Evolutionary conservation across 768 basidiomycete genomes (phyloP).

Genomic region (Phaeolepiota aurea): DNA sequence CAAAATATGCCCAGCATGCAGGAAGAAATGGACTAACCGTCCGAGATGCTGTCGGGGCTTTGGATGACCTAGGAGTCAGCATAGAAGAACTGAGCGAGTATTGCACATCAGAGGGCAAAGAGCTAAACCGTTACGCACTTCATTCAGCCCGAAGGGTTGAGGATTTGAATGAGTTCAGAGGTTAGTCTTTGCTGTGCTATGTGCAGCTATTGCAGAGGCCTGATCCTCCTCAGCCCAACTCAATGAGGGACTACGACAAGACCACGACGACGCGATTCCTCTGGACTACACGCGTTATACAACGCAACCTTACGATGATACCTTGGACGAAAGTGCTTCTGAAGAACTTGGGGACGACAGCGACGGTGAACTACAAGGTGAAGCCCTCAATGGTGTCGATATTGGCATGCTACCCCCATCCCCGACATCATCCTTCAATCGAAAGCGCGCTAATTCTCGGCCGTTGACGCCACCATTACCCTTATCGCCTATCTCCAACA

Average conservation of each 20-base stretch:
- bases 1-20: slow-evolving; percentile 67
- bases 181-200: slow-evolving; percentile 32
- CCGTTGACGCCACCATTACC: slow-evolving; percentile 34
- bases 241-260: slow-evolving; percentile 44
- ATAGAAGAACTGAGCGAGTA: slow-evolving; percentile 67
- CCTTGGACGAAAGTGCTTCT: slow-evolving; percentile 20
- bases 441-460: slow-evolving; percentile 20
- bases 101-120: slow-evolving; percentile 54
- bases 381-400: slow-evolving; percentile 17
- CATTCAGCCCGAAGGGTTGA: slow-evolving; percentile 59
- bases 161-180: slow-evolving; percentile 66
- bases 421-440: slow-evolving; percentile 9
- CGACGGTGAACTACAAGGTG: slow-evolving; percentile 13
- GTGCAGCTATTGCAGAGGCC: slow-evolving; percentile 12
- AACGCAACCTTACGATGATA: slow-evolving; percentile 22
- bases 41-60: slow-evolving; percentile 53
- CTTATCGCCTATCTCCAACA: slow-evolving; percentile 50
- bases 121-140: slow-evolving; percentile 59
- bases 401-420: slow-evolving; percentile 14
- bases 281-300: slow-evolving; percentile 36
- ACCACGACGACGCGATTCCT: slow-evolving; percentile 46
- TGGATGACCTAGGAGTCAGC: slow-evolving; percentile 69
- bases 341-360: slow-evolving; percentile 20
- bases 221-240: slow-evolving; percentile 45
- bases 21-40: slow-evolving; percentile 53